These are phyloP conservation scores for Eurotiales sp. DNA, from an alignment of 2,329 filamentous ascomycete genomes.

Conservation along the genomic window DNA sequence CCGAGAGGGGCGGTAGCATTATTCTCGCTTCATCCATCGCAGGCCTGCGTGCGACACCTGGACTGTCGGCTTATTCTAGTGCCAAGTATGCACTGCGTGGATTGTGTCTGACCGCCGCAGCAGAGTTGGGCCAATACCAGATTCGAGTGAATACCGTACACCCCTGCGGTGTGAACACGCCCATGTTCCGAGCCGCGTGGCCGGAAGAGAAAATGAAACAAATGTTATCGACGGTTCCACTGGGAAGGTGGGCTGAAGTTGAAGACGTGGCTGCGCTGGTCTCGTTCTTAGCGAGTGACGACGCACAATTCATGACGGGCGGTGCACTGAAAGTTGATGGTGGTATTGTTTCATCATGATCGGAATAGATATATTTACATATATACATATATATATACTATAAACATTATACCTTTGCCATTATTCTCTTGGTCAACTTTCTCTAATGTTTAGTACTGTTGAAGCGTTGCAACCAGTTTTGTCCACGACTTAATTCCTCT, in stretches of 20 bases:
- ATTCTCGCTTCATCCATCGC: constrained; percentile 38
- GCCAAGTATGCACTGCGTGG: constrained; percentile 36
- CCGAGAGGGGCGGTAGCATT: constrained; percentile 34
- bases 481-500: constrained; percentile 8
- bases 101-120: constrained; percentile 36
- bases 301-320: constrained; percentile 39
- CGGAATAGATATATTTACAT: not conserved
- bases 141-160: constrained; percentile 42
- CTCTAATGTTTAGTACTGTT: no score
- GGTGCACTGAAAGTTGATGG: constrained; percentile 16
- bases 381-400: not conserved
- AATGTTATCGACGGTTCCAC: constrained; percentile 29
- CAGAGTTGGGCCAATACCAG: constrained; percentile 33
- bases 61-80: constrained; percentile 33
- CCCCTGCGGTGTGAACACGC: constrained; percentile 35
- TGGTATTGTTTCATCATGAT: constrained; percentile 29
- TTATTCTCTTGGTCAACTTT: no score
- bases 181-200: constrained; percentile 34
- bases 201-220: constrained; percentile 31
- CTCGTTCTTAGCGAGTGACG: constrained; percentile 36
- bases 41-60: constrained; percentile 35
- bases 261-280: constrained; percentile 38
- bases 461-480: not conserved
- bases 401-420: no score
- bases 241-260: constrained; percentile 34